phyloP scores from a whole-genome alignment of 176 grass and related monocot genomes.

The Coix lacrymajobi region DNA sequence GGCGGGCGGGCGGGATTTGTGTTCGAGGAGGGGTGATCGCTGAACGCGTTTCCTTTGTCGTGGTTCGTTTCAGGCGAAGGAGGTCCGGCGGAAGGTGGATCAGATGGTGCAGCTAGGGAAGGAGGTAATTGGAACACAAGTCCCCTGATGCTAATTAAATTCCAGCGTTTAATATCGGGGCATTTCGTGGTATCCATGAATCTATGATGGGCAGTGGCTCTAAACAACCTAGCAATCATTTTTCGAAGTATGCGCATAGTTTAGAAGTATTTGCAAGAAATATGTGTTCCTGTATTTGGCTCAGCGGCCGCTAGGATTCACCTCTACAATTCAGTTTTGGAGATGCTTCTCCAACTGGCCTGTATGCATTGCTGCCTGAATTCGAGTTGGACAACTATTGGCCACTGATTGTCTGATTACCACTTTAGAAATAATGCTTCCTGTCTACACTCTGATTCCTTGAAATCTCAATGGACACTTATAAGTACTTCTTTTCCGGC shows the following conservation, averaged over 20 bases:
- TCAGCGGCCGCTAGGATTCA: neutral
- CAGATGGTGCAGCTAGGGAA: conserved; percentile 98
- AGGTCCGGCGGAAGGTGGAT: conserved; percentile 81
- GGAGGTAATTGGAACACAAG: conserved; percentile 34
- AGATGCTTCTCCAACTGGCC: neutral
- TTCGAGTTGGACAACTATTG: neutral
- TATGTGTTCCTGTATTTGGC: neutral
- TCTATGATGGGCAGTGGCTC: neutral
- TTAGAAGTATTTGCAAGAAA: neutral
- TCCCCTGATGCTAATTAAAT: neutral
- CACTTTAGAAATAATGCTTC: neutral
- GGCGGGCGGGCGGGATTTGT: neutral
- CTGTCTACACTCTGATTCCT: neutral
- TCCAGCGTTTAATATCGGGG: neutral
- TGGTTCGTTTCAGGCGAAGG: conserved; percentile 71
- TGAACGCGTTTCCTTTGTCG: neutral
- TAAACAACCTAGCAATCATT: neutral
- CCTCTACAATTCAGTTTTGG: neutral
- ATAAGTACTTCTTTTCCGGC: neutral
- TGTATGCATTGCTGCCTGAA: neutral
- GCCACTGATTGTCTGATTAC: neutral
- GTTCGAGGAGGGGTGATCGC: neutral
- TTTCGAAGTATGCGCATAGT: neutral
- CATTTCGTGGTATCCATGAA: neutral
- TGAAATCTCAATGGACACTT: neutral